Evolutionary conservation across 2,329 filamentous ascomycete genomes (phyloP), one percentile per base, ranked within the genome.

Genomic region (Pezicula radicicola): DNA sequence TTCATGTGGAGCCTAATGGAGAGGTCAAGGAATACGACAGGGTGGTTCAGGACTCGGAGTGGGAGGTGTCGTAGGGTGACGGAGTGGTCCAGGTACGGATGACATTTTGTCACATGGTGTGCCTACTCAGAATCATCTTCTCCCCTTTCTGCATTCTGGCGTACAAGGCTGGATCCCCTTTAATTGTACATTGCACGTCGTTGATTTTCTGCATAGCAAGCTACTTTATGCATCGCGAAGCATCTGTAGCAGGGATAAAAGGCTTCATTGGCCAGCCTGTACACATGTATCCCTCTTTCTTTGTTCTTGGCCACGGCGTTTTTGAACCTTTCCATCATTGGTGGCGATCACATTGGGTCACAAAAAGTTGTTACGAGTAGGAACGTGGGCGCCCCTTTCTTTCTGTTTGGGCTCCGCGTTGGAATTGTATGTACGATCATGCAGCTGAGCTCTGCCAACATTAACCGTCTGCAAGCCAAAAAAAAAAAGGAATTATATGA

Each of bases 11-110:
- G 25, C 37, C 48, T 10, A 52, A 58, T 28, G 54, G 57, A 33
- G 52, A 55, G 30, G 54, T 56, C 27, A 53, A 55, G 25, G 56
- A 63, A 48, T 52, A 49, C 15, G 60, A 64, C 21, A 35, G 51
- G 19, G 51, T 57, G 37, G 30, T 60, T 16, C 54, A 63, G 50
- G 64, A 66, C 46, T 60, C 57, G n/a, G 64, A 66, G 40, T 66
- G 64, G 64, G 64, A 64, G 48, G 64, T 66, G 42, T 58, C 63
- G 47, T 66, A 60, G 46, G 45, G 40, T 18, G 1, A 40, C 19
- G 35, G 4, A 5, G 6, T 40, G 37, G 37, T 40, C 37, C 25
- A 25, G 25, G 4, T 25, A 5, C 25, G 4, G 25, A 7, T 25
- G 25, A 25, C 6, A 25, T 25, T 25, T 25, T 25, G 30, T 33